Evolutionary conservation across 495 filamentous ascomycete species (phyloP), one percentile per base, ranked within the genome.

Genomic region (Glutinoglossum americanum): DNA sequence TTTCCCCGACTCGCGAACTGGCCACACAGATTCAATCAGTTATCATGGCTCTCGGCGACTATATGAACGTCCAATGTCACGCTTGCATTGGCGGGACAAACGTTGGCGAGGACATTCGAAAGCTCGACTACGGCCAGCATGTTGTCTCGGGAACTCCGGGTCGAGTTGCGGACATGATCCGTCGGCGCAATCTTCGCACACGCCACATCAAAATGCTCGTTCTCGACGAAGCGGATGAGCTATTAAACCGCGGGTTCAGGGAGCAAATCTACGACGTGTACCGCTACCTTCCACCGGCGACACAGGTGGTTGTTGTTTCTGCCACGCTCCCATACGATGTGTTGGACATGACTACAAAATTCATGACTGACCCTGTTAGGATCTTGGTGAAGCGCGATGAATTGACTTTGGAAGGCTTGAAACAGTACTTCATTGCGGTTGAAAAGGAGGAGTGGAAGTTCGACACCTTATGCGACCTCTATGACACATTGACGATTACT

Each of bases 371-470:
- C 74, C 92, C 92, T 57, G 84, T 98, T 70, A 88, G 93, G 67
- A 96, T 98, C 69, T 81, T 98, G 66, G 92, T 98, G 74, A 98
- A 98, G 84, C 90, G 92, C 77, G 93, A 89, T 69, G 92, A 98
- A 71, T 80, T 98, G 71, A 98, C 92, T 63, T 85, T 98, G 57
- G 92, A 98, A 73, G 92, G 92, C 80, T 84, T 98, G 68, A 98
- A 98, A 80, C 92, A 98, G 68, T 98, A 94, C 80, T 98, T 94
- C 77, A 98, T 98, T 71, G 92, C 92, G 60, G 92, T 98, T 55
- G 92, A 98, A 77, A 97, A 98, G 80, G 92, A 98, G 70, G 92
- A 97, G 66, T 98, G 93, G 93, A 98, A 98, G 75, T 83, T 98
- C 61, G 92, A 98, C 72, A 98, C 92, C 49, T 87, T 98, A 32